Conservation (phyloP, 768 basidiomycete species). For the Coprinellus micaceus region DNA sequence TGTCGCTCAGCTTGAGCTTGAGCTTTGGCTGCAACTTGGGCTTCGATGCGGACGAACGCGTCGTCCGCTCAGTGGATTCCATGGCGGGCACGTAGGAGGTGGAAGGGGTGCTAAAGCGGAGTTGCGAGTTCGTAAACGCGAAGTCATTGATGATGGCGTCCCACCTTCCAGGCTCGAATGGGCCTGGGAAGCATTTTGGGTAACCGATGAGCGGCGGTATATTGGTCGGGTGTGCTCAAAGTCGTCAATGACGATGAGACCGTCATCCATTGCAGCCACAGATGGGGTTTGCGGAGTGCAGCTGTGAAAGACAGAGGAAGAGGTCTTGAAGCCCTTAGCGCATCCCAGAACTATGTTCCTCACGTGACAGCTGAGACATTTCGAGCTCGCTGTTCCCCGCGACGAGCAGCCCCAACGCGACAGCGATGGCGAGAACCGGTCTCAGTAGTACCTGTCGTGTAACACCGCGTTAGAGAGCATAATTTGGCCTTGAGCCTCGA, state of each 20-base stretch:
- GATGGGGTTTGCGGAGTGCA: not conserved
- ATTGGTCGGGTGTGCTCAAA: slow-evolving; percentile 36
- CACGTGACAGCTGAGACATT: not conserved
- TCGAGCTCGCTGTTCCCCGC: not conserved
- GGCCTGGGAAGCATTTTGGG: slow-evolving; percentile 14
- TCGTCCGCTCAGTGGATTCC: slow-evolving; percentile 48
- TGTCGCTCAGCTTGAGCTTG: slow-evolving; percentile 85
- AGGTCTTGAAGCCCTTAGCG: not conserved
- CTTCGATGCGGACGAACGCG: slow-evolving; percentile 51
- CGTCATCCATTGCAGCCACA: slow-evolving; percentile 44
- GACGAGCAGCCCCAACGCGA: not conserved
- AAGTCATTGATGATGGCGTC: slow-evolving; percentile 3
- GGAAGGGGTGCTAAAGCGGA: slow-evolving; percentile 10
- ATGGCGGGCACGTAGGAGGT: not conserved
- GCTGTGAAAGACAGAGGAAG: not conserved
- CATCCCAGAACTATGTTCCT: not conserved
- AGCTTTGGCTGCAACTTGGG: slow-evolving; percentile 66
- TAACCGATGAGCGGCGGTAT: slow-evolving; percentile 33
- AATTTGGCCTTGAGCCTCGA: not conserved
- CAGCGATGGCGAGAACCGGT: not conserved
- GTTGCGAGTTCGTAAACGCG: slow-evolving; percentile 35
- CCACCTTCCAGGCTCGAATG: not conserved
- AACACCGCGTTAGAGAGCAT: not conserved
- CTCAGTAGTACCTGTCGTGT: too few species aligned
- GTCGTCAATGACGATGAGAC: slow-evolving; percentile 62